Evolutionary conservation across 495 filamentous ascomycete genomes (phyloP), one percentile per base, ranked within the genome.

Genomic region (Talaromyces ruber): DNA sequence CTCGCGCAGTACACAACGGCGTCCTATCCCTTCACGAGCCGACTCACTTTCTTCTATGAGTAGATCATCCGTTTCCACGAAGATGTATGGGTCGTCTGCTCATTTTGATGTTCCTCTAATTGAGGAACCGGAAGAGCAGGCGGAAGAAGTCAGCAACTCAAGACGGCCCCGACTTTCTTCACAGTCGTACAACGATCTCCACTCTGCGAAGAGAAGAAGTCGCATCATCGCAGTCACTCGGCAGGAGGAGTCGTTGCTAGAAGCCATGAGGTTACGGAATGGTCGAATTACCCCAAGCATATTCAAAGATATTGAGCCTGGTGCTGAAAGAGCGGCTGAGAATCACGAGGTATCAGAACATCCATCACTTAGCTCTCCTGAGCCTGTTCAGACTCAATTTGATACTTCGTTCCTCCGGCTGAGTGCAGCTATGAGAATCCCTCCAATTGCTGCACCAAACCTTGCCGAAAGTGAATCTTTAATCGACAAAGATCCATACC

Each of bases 161-260:
- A 14, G 43, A 22, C 39, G 16, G 18, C 14, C 21, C 9, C 25
- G 18, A n/a, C 59, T 26, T 24, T 28, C 59, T 14, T 28, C 43
- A 5, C 24, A 28, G 9, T 28, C 59, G 5, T 18, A 29, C 45
- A 51, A 11, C 14, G 43, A 60, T 34, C 37, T 50, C 22, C 22
- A 51, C 28, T 60, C 59, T 34, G 59, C 25, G 6, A 70, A 58
- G 64, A 68, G 34, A 60, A 79, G 81, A 64, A 87, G 84, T 57
- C 86, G 86, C 39, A 77, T 94, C 43, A 94, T 97, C 83, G 87
- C 89, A 0, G 91, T 96, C 55, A 96, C 91, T 0, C 81, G 84
- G 58, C 90, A 96, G 72, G 92, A 97, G 70, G 88, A 92, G 68
- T 84, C 88, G 68, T 76, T 97, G 6, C 76, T 97, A 7, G 88